Conservation (phyloP, 306 rosid species). For the Lathyrus sativus region DNA sequence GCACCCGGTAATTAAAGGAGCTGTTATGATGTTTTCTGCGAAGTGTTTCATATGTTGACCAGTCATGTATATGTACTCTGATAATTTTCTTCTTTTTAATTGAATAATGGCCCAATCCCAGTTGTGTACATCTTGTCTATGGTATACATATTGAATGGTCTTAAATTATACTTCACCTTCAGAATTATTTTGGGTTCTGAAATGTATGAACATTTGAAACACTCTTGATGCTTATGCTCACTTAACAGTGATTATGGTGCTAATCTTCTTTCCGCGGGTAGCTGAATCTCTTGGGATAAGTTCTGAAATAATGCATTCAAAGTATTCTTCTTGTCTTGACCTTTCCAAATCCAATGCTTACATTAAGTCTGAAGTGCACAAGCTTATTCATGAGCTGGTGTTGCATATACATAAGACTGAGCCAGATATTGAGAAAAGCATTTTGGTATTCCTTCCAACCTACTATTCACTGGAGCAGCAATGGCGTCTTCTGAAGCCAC, state of each 20-base stretch:
- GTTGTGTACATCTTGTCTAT: conserved; percentile 20
- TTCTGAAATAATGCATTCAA: conserved; percentile 44
- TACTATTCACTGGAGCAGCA: conserved; percentile 77
- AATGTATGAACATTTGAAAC: conserved; percentile 17
- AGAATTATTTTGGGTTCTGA: conserved; percentile 14
- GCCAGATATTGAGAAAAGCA: conserved; percentile 84
- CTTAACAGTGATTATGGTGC: conserved; percentile 31
- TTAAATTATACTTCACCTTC: conserved; percentile 26
- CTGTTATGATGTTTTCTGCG: too few species aligned
- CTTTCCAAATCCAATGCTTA: conserved; percentile 45
- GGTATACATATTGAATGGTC: conserved; percentile 23
- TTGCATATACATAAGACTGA: conserved; percentile 75
- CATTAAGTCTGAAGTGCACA: conserved; percentile 54
- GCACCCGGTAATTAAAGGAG: too few species aligned
- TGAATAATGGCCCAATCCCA: too few species aligned
- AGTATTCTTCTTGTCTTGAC: conserved; percentile 44
- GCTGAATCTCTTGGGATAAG: conserved; percentile 53
- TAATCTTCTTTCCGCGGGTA: conserved; percentile 50
- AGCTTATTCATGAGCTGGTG: conserved; percentile 69
- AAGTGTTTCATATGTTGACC: conserved; percentile 73
- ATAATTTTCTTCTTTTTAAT: conserved; percentile 7
- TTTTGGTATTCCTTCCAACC: conserved; percentile 89
- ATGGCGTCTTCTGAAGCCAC: conserved; percentile 72
- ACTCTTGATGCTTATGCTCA: conserved; percentile 18
- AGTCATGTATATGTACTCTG: conserved; percentile 48